Base-by-base conservation (phyloP, 345 rosid genomes). In the Citrus medica region DNA sequence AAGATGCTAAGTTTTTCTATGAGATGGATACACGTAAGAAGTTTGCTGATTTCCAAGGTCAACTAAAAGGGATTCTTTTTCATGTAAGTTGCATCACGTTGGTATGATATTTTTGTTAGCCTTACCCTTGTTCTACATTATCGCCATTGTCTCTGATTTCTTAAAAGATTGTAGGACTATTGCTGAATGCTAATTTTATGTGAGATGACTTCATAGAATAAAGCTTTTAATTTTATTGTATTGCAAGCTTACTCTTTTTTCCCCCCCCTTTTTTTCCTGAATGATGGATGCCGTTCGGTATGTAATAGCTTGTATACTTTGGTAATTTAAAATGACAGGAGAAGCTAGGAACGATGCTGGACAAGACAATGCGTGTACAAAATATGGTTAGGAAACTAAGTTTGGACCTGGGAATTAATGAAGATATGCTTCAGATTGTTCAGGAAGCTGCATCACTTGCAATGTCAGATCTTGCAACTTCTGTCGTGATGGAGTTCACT, bases 1-100 rank as follows among this genome's bases (percentile, higher is more conserved):
- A 95, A 83, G 99, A 95, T 81, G 99, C 99, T 32, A 93, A 91
- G 84, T 95, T 93, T 85, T 95, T 95, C 83, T 95, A 93, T 80
- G 97, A 85, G 87, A 84, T 90, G 85, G 99, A 95, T 86, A 89
- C 91, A 28, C 82, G 89, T 53, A 95, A 87, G 81, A 90, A 78
- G 28, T 83, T 95, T 73, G 84, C 87, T 56, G 96, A 90, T 79
- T 93, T 95, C 81, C 91, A 88, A 77, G 81, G 80, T 81, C 97
- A 95, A 82, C 87, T 95, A 30, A 85, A 88, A 79, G 98, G 96
- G 78, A 95, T 95, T 85, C 93, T 95, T 81, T 95, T 95, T 77
- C 99, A 95, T 77, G 99, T 95, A 86, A 89, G 99, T 84, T 75
- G 28, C 73, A 75, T 83, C 35, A 16, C 48, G 5, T 67, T 40